Evolutionary conservation across 129 eudicot genomes (phyloP).

Genomic region (Artemisia annua): DNA sequence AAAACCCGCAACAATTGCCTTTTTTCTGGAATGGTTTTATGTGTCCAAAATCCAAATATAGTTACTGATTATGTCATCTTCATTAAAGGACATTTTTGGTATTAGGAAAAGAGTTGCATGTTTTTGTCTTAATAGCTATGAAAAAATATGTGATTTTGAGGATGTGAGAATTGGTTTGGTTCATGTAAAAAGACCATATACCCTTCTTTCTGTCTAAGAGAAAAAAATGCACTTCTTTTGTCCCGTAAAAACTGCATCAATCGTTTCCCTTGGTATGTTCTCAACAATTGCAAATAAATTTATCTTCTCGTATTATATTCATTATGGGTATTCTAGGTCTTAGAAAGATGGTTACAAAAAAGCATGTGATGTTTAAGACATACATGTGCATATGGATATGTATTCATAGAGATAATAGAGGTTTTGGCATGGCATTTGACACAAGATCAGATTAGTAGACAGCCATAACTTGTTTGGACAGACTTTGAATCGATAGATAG

Average conservation of each 20-base stretch:
- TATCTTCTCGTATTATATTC: not conserved
- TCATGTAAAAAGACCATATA: not conserved
- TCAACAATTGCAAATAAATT: not conserved
- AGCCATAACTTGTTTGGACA: constrained; percentile 35
- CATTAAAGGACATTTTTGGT: too few relatives aligned
- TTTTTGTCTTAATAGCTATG: not conserved
- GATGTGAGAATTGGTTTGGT: not conserved
- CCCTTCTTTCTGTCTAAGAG: not conserved
- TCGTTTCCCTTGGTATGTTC: not conserved
- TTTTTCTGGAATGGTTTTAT: not conserved
- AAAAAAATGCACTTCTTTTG: not conserved
- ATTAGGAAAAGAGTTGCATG: not conserved
- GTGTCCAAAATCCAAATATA: too few relatives aligned
- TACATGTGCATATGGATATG: constrained; percentile 26
- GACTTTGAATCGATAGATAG: constrained; percentile 6
- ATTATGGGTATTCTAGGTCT: constrained; percentile 15
- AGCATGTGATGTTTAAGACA: constrained; percentile 13
- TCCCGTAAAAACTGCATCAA: not conserved
- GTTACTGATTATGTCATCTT: constrained; percentile 6
- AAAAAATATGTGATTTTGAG: not conserved
- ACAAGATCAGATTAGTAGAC: constrained; percentile 19
- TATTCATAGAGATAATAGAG: constrained; percentile 22
- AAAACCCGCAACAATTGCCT: not conserved
- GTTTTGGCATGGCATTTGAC: constrained; percentile 15
- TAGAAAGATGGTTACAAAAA: not conserved